A percentile compares a stretch with the other conserved stretches of the same genome.
These are phyloP conservation scores for Calocera viscosa DNA, from an alignment of 768 basidiomycete genomes.

Conservation along the genomic window DNA sequence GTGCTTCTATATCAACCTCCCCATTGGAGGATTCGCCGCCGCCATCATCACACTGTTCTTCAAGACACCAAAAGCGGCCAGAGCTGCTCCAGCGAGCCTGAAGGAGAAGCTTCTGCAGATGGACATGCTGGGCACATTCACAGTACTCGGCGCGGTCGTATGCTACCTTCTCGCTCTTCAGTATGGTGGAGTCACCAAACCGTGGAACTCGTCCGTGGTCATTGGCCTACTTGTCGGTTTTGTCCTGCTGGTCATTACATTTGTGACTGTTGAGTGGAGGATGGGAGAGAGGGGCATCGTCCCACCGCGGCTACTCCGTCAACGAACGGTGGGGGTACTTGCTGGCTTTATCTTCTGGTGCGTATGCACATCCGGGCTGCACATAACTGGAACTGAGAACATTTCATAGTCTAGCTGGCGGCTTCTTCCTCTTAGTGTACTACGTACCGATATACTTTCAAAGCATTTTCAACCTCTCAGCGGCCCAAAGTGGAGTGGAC, in stretches of 20 bases:
- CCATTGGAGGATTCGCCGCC: slow-evolving; percentile 32
- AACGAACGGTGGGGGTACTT: not conserved
- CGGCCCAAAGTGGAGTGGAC: not conserved
- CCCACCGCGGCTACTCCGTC: not conserved
- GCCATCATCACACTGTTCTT: slow-evolving; percentile 50
- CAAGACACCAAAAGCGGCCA: too few species aligned
- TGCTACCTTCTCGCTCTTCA: not conserved
- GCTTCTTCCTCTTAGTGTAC: not conserved
- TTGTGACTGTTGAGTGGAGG: not conserved
- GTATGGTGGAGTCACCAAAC: not conserved
- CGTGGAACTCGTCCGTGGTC: not conserved
- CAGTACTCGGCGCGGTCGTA: not conserved
- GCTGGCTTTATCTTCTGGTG: not conserved
- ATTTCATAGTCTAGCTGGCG: not conserved
- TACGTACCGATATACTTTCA: not conserved
- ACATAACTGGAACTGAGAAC: not conserved
- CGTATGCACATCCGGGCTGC: not conserved
- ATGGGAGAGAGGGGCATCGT: not conserved
- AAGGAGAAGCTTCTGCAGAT: slow-evolving; percentile 1
- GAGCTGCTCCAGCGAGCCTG: not conserved
- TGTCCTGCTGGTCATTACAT: not conserved
- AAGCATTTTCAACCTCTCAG: not conserved
- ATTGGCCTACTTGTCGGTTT: not conserved
- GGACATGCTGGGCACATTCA: not conserved
- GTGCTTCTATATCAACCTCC: slow-evolving; percentile 14